Conservation (phyloP, 1,284 basidiomycete genomes). For the Afroboletus lepidellus region DNA sequence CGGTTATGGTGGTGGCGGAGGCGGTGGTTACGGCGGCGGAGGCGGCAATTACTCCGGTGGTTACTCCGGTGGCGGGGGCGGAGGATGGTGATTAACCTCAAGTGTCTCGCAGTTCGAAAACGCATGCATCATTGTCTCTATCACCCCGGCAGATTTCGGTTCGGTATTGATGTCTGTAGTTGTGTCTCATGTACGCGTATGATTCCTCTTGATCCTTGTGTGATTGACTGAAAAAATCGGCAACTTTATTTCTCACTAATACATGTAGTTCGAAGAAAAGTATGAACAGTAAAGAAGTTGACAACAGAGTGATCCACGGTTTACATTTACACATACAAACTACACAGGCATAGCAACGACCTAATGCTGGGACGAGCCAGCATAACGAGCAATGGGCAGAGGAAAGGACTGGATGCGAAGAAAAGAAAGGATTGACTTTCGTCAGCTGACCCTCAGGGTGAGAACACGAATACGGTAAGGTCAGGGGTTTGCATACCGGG, state of each 20-base stretch:
- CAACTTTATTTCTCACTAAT: conserved; percentile 10
- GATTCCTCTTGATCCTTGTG: too few species aligned
- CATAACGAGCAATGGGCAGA: conserved; percentile 3
- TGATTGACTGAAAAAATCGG: neutral
- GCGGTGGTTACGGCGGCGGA: conserved; percentile 7
- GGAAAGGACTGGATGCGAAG: conserved; percentile 1
- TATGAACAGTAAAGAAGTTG: neutral
- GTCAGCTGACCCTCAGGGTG: neutral
- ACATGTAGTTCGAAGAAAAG: conserved; percentile 1
- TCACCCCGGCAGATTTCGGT: conserved; percentile 5
- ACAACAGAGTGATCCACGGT: conserved; percentile 4
- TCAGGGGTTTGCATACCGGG: conserved; percentile 1
- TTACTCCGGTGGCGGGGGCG: conserved; percentile 8
- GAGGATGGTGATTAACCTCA: conserved; percentile 20
- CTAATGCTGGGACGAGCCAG: neutral
- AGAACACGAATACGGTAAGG: neutral
- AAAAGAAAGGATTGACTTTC: neutral
- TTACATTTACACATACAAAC: conserved; percentile 18
- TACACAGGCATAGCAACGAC: conserved; percentile 9
- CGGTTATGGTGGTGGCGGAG: conserved; percentile 17
- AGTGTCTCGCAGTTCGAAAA: conserved; percentile 3
- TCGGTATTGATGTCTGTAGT: conserved; percentile 1
- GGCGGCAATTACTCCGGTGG: conserved; percentile 9
- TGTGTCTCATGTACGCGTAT: too few species aligned
- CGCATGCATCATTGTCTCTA: conserved; percentile 11